These are phyloP conservation scores for Ascochyta viciae-villosae DNA, from an alignment of 2,329 filamentous ascomycete genomes.

Conservation along the genomic window DNA sequence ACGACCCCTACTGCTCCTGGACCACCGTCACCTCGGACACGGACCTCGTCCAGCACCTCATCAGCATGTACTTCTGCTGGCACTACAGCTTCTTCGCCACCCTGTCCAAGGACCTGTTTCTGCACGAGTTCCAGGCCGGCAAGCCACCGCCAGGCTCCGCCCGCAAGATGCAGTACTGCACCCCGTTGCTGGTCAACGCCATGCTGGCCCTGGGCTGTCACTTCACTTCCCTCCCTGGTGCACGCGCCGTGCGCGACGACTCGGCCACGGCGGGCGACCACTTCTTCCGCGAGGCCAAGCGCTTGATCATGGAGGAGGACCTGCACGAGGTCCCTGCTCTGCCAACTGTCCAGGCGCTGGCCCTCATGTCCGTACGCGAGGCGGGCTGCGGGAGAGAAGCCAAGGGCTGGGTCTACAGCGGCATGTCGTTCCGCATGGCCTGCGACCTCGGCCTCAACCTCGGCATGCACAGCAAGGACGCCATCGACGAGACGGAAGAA, in stretches of 20 bases:
- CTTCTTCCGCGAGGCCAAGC: slow-evolving; percentile 93
- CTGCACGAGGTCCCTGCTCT: slow-evolving; percentile 89
- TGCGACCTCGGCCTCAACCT: slow-evolving; percentile 92
- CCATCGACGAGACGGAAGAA: slow-evolving; percentile 79
- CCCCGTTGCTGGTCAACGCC: slow-evolving; percentile 86
- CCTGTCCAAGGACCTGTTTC: slow-evolving; percentile 84
- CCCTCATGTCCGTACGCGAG: slow-evolving; percentile 94
- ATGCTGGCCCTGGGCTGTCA: slow-evolving; percentile 94
- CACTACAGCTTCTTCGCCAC: slow-evolving; percentile 97
- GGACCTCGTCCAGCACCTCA: slow-evolving; percentile 80
- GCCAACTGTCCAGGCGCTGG: slow-evolving; percentile 90
- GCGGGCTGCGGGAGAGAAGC: slow-evolving; percentile 93
- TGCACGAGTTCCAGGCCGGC: slow-evolving; percentile 80
- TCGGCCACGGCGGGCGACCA: slow-evolving; percentile 90
- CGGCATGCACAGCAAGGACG: slow-evolving; percentile 63
- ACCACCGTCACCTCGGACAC: slow-evolving; percentile 83
- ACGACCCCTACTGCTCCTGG: slow-evolving; percentile 83
- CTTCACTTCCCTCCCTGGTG: slow-evolving; percentile 79
- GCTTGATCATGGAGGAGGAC: slow-evolving; percentile 86
- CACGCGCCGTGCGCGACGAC: slow-evolving; percentile 74
- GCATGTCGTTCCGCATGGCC: slow-evolving; percentile 98
- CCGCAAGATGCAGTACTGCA: slow-evolving; percentile 77
- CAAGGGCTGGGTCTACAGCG: slow-evolving; percentile 97
- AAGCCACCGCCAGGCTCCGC: slow-evolving; percentile 59
- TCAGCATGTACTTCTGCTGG: slow-evolving; percentile 98